Evolutionary conservation across 2,329 filamentous ascomycete species (phyloP), one percentile per base, ranked within the genome.

Genomic region (Ambrosiella xylebori): DNA sequence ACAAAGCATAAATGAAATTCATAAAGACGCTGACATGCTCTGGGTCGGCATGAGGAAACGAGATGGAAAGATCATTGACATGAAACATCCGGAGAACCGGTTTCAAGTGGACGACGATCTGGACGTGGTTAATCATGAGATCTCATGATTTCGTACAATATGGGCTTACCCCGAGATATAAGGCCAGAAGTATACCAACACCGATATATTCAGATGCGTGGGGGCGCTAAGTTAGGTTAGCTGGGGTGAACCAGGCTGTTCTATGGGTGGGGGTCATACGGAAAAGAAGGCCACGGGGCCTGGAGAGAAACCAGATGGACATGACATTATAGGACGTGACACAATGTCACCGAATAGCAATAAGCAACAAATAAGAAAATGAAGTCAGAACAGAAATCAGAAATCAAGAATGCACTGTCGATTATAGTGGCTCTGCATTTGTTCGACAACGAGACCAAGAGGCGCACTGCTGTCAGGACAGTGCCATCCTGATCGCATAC

Each of bases 51-150:
- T 95, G 86, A 0, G 93, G 93, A 66, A 85, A 96, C 63, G 88
- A 84, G 61, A 97, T 88, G 54, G 81, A 75, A 27, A 86, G 77
- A 68, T 97, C 88, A 67, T 89, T 86, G 62, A 97, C 79, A 63
- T 81, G 86, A 72, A 98, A 97, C 81, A 96, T 86, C 71, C 88
- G 88, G 69, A 97, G 89, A 68, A 97, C 97, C 0, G 93, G 93
- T 61, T 84, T 82, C 64, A 87, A 77, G 63, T 85, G 75, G 64
- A 86, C 73, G 69, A 81, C 40, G 44, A 57, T 38, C 61, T 60
- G 37, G 12, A 47, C 9, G n/a, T 40, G 13, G 27, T 13, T 40
- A 37, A 38, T 35, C 19, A 15, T 47, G n/a, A 13, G 9, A n/a
- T 56, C 5, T 6, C 2, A 37, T 12, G 13, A 15, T 36, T 52